These are phyloP conservation scores for Chlorella sp. DNA, from an alignment of 139 green algal genomes.

Conservation along the genomic window DNA sequence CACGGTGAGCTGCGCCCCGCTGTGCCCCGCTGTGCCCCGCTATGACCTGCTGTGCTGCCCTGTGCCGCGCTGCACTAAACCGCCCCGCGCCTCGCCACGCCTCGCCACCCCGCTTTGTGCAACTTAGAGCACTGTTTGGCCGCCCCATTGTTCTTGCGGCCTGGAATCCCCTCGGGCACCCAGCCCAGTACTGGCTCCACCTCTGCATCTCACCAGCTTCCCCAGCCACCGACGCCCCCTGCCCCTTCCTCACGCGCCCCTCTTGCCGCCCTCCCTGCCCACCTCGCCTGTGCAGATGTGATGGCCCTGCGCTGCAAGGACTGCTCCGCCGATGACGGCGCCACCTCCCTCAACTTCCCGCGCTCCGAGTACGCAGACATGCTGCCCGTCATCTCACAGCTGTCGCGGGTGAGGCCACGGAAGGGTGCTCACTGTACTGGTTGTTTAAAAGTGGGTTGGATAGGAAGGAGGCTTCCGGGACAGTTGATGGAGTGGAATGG, in stretches of 20 bases:
- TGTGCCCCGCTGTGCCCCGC: background rate
- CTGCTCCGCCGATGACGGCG: no score
- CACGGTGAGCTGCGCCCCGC: conserved; percentile 34
- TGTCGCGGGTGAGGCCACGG: conserved; percentile 1
- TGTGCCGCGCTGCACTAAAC: background rate
- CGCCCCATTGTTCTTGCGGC: background rate
- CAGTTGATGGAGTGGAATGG: no score
- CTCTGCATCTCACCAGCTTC: background rate
- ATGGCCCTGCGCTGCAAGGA: conserved; percentile 54
- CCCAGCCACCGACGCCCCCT: no score
- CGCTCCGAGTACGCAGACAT: conserved; percentile 22
- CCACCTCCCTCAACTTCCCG: conserved; percentile 43
- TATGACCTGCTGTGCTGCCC: background rate
- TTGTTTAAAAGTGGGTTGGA: no score
- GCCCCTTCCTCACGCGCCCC: no score
- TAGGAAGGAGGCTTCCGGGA: no score
- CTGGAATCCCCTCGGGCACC: background rate
- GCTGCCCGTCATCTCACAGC: conserved; percentile 15
- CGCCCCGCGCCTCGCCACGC: background rate
- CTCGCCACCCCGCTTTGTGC: no score
- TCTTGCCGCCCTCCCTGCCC: background rate
- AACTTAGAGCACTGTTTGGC: no score
- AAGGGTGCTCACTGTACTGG: no score
- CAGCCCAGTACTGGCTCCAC: background rate
- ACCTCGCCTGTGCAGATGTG: conserved; percentile 41